phyloP scores from a whole-genome alignment of 148 eudicot genomes.

The Rhododendron ovatum region DNA sequence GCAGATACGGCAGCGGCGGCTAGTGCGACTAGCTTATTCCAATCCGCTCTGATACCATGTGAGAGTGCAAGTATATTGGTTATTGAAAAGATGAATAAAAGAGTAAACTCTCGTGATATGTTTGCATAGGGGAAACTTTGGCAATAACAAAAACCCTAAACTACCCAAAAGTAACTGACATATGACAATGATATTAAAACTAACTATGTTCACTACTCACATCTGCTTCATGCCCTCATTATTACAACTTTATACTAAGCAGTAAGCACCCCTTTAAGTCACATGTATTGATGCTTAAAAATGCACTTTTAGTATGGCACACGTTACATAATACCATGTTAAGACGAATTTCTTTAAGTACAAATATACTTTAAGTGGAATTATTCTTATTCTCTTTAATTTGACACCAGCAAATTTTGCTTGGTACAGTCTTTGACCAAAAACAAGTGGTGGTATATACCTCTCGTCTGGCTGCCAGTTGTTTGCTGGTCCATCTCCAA shows the following conservation, averaged over 20 bases:
- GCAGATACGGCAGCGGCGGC: neutral
- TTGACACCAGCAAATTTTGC: neutral
- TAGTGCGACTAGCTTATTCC: neutral
- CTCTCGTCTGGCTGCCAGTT: conserved; percentile 87
- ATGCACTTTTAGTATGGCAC: neutral
- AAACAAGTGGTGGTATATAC: conserved; percentile 82
- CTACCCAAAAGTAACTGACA: neutral
- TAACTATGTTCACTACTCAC: neutral
- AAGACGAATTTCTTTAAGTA: neutral
- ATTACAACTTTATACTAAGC: neutral
- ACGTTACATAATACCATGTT: neutral
- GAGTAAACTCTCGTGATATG: neutral
- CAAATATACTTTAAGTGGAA: neutral
- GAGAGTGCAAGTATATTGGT: neutral
- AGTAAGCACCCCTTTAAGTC: neutral
- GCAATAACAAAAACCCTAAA: neutral
- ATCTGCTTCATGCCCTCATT: neutral
- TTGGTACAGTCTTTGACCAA: conserved; percentile 68
- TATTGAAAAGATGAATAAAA: neutral
- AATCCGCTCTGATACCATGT: neutral
- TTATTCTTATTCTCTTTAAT: neutral
- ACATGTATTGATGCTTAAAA: neutral
- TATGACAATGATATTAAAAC: neutral
- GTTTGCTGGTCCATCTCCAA: conserved; percentile 52
- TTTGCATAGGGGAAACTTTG: neutral